Conservation (phyloP, 345 rosid genomes). For the Citrus sp. region DNA sequence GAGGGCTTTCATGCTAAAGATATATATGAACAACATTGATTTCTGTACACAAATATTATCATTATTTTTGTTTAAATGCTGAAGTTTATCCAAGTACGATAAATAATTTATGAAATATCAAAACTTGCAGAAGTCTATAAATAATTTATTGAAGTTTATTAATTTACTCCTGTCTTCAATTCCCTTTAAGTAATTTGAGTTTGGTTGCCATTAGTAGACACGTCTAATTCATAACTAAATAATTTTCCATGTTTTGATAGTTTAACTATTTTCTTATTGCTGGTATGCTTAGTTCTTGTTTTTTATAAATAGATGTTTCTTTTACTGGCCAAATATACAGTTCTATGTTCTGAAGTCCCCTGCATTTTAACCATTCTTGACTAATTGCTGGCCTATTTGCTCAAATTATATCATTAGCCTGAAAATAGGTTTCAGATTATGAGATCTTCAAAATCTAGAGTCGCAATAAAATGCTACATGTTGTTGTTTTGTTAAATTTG, state of each 20-base stretch:
- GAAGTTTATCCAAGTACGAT: not conserved
- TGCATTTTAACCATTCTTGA: not conserved
- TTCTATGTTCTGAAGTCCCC: not conserved
- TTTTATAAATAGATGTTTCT: not conserved
- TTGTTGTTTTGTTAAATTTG: not conserved
- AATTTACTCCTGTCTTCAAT: not conserved
- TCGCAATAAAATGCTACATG: not conserved
- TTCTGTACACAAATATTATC: not conserved
- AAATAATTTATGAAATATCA: not conserved
- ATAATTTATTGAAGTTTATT: no score
- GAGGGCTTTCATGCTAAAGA: not conserved
- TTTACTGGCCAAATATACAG: not conserved
- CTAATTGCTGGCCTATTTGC: not conserved
- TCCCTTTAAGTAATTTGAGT: not conserved
- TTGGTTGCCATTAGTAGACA: not conserved
- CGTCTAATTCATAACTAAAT: not conserved
- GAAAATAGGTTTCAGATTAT: not conserved
- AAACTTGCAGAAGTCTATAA: not conserved
- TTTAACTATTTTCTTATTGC: not conserved
- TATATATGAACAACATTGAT: not conserved
- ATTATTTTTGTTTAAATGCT: not conserved
- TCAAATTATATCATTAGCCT: not conserved
- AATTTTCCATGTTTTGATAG: no score
- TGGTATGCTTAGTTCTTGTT: slow-evolving; percentile 1
- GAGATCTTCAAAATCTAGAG: not conserved